Conservation (phyloP, 768 basidiomycete species). For the Lactarius hengduanensis region DNA sequence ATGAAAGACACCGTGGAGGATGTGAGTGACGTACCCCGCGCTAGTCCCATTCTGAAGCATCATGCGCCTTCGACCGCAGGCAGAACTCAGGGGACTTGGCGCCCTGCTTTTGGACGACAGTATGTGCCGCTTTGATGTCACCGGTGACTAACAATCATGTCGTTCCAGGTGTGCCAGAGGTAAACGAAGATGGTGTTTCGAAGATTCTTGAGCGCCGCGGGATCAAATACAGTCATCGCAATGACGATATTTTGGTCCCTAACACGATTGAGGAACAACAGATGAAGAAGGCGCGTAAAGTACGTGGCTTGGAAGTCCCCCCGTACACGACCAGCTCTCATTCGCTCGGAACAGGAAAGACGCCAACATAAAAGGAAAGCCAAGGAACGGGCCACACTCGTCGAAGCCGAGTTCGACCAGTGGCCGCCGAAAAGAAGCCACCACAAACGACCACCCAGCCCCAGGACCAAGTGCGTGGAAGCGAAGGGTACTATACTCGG, state of each 20-base stretch:
- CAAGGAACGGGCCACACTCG: slow-evolving; percentile 22
- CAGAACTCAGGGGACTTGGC: slow-evolving; percentile 55
- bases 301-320: slow-evolving; percentile 30
- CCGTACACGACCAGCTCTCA: background rate
- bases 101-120: slow-evolving; percentile 45
- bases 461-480: slow-evolving; percentile 50
- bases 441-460: slow-evolving; percentile 48
- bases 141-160: slow-evolving; percentile 33
- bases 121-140: slow-evolving; percentile 16
- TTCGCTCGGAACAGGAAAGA: slow-evolving; percentile 30
- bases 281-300: slow-evolving; percentile 52
- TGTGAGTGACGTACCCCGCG: slow-evolving; percentile 4
- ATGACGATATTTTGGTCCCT: slow-evolving; percentile 65
- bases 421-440: slow-evolving; percentile 66
- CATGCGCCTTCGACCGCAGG: slow-evolving; percentile 28
- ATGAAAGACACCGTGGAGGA: slow-evolving; percentile 43
- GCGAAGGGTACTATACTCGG: background rate
- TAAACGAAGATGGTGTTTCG: slow-evolving; percentile 49
- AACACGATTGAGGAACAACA: slow-evolving; percentile 69
- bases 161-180: slow-evolving; percentile 36
- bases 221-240: slow-evolving; percentile 71
- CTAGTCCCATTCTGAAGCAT: background rate
- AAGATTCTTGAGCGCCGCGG: slow-evolving; percentile 59
- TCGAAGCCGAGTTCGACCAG: slow-evolving; percentile 38
- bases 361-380: slow-evolving; percentile 29